Evolutionary conservation across 345 rosid genomes (phyloP).

Genomic region (Dipteronia sinensis): DNA sequence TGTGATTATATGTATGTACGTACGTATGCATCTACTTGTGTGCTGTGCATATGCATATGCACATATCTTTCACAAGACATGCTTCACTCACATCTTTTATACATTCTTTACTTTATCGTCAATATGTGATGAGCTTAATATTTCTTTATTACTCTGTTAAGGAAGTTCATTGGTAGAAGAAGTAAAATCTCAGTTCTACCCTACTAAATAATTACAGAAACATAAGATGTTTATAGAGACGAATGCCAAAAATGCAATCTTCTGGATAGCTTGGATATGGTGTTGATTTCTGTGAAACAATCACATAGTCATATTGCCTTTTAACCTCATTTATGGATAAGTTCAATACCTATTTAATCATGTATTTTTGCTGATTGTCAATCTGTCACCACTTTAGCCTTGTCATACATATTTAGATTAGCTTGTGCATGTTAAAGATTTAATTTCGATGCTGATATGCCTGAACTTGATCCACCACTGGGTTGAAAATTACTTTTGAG

Average conservation of each 20-base stretch:
- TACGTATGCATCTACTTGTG: not conserved
- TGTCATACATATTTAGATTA: not conserved
- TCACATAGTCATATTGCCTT: not conserved
- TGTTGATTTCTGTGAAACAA: not conserved
- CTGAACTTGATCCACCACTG: not conserved
- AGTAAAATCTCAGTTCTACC: not conserved
- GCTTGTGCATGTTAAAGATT: not conserved
- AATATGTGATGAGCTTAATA: not conserved
- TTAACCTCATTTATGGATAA: not conserved
- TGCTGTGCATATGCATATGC: not conserved
- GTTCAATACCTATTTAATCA: not conserved
- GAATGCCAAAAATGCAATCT: not conserved
- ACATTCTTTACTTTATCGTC: not conserved
- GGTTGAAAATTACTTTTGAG: too few relatives aligned
- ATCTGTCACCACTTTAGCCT: not conserved
- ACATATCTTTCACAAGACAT: not conserved
- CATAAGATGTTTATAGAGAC: too few relatives aligned
- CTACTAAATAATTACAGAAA: not conserved
- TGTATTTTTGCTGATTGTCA: not conserved
- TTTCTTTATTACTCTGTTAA: not conserved
- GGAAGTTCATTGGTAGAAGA: not conserved
- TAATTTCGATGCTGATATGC: slow-evolving; percentile 4
- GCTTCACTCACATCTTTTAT: not conserved
- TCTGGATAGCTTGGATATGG: not conserved
- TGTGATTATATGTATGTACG: not conserved